Evolutionary conservation across 192 early-diverging fungal genomes (phyloP).

Genomic region (Podila horticola): DNA sequence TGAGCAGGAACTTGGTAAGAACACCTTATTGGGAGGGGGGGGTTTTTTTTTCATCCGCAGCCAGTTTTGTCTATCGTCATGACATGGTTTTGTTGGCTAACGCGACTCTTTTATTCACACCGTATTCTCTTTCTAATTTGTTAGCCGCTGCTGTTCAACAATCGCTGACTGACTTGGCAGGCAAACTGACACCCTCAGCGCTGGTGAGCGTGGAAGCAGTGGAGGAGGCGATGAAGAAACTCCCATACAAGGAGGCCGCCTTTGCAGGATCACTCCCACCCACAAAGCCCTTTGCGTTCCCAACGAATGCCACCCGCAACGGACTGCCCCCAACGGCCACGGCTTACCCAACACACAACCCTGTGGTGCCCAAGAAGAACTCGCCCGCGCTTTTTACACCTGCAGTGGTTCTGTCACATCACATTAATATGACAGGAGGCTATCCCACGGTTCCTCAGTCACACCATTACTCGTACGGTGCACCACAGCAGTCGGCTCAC

Average conservation of each 20-base stretch:
- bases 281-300: conserved; percentile 59
- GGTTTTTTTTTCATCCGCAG: not conserved
- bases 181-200: conserved; percentile 45
- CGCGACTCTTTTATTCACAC: too few species aligned
- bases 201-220: conserved; percentile 46
- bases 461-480: conserved; percentile 11
- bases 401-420: conserved; percentile 35
- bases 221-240: conserved; percentile 50
- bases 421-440: conserved; percentile 47
- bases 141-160: conserved; percentile 49
- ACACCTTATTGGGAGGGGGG: not conserved
- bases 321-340: conserved; percentile 34
- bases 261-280: conserved; percentile 63
- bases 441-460: conserved; percentile 36
- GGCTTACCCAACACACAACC: conserved; percentile 23
- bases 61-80: not conserved
- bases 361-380: conserved; percentile 11
- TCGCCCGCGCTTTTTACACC: conserved; percentile 19
- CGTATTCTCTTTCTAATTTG: not conserved
- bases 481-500: conserved; percentile 30
- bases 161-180: conserved; percentile 35
- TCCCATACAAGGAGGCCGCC: conserved; percentile 54
- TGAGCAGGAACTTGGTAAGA: conserved; percentile 57
- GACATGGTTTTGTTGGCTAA: not conserved
- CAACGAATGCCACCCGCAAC: conserved; percentile 38